Percentiles rank a stretch among this genome's conserved stretches.
These are phyloP conservation scores for Neurospora cerealis DNA, from an alignment of 495 filamentous ascomycete genomes.

Conservation along the genomic window DNA sequence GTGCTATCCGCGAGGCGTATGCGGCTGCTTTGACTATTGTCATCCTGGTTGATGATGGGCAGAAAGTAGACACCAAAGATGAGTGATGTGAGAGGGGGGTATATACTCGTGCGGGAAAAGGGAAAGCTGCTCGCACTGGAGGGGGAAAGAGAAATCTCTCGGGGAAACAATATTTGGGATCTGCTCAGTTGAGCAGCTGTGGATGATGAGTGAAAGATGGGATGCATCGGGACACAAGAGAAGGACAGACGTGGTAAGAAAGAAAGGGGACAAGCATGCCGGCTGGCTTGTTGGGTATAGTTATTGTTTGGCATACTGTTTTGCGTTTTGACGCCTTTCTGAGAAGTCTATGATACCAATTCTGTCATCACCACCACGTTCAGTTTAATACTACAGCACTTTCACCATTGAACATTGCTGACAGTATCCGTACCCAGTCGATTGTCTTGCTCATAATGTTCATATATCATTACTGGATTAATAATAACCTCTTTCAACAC, in stretches of 20 bases:
- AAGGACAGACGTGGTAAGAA: neutral
- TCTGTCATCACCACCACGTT: neutral
- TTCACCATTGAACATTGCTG: neutral
- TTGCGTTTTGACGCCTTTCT: neutral
- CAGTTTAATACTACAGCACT: neutral
- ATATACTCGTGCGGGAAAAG: neutral
- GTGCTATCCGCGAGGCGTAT: slow-evolving; percentile 61
- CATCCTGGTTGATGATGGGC: slow-evolving; percentile 42
- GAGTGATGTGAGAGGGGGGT: neutral
- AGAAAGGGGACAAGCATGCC: neutral
- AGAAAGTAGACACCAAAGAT: slow-evolving; percentile 15
- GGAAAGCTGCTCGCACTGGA: neutral
- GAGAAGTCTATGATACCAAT: neutral
- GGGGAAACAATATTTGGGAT: neutral
- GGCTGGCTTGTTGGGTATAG: neutral
- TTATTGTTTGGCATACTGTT: neutral
- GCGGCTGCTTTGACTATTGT: slow-evolving; percentile 60
- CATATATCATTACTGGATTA: neutral
- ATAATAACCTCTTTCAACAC: neutral
- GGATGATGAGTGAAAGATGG: neutral
- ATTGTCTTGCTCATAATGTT: neutral
- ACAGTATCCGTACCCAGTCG: neutral
- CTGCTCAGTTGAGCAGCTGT: neutral
- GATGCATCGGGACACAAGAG: neutral
- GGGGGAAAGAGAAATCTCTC: neutral